Evolutionary conservation across 2,329 filamentous ascomycete genomes (phyloP).

Genomic region (Coniella lustricola): DNA sequence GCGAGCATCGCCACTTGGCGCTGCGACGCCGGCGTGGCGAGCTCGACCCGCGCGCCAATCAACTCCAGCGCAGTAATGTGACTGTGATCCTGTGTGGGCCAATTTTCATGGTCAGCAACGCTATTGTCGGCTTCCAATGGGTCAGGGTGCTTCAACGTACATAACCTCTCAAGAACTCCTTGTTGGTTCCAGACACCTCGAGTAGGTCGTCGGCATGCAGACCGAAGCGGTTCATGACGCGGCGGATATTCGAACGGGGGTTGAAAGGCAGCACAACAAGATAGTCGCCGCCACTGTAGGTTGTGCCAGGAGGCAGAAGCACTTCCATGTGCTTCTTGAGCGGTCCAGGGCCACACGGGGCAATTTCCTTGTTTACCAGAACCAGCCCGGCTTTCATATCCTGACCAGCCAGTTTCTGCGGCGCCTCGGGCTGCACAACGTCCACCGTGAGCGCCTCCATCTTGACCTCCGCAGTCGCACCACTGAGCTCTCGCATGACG

Average conservation of each 20-base stretch:
- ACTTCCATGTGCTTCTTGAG: constrained; percentile 21
- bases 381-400: constrained; percentile 11
- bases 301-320: constrained; percentile 29
- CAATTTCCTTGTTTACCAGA: constrained; percentile 15
- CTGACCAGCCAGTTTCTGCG: constrained; percentile 16
- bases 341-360: constrained; percentile 13
- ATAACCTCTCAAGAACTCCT: constrained; percentile 21
- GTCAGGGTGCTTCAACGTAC: not conserved
- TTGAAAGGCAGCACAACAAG: constrained; percentile 54
- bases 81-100: not conserved
- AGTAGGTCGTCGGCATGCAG: constrained; percentile 53
- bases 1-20: constrained; percentile 16
- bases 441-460: constrained; percentile 15
- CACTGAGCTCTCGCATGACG: constrained; percentile 16
- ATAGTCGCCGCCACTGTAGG: constrained; percentile 56
- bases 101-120: not conserved
- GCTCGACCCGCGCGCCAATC: constrained; percentile 18
- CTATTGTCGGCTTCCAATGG: not conserved
- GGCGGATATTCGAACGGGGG: constrained; percentile 42
- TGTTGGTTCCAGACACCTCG: constrained; percentile 35
- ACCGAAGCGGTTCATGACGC: constrained; percentile 48
- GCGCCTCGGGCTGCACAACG: constrained; percentile 14
- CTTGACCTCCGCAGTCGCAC: constrained; percentile 12
- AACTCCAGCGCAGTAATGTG: constrained; percentile 18
- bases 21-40: constrained; percentile 18